Evolutionary conservation across 768 basidiomycete genomes (phyloP), one percentile per base, ranked within the genome.

Genomic region (Tephrocybe rancida): DNA sequence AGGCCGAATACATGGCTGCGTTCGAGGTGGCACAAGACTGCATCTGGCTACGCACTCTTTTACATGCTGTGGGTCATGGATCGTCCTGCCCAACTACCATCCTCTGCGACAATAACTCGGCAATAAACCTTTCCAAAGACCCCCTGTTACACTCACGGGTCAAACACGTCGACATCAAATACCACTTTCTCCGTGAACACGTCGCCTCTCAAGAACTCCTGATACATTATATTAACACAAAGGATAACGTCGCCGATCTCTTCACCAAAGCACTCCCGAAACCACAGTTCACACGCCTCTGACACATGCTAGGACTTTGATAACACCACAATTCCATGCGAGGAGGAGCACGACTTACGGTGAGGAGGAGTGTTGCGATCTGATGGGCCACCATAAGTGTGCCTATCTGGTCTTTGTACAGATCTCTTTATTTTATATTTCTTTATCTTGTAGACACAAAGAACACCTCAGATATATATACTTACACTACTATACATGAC

Each of bases 81-180:
- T 32, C 30, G 13, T 13, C 30, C 30, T 32, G 7, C 30, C 30
- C 30, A 7, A 32, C 30, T 6, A 32, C 47, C n/a, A 59, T 54
- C 29, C 50, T 5, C 39, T 55, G 60, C 39, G 69, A 79, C 56
- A 78, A 76, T 56, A 59, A 66, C n/a, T 65, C 67, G 0, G 61
- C 72, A 0, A 72, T 71, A 18, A 52, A 44, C 1, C 30, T 32
- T 6, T 32, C 30, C 13, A 13, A 32, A 32, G 30, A 32, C 30
- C 30, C 30, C 30, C 6, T 32, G 30, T 13, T 32, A 6, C 30
- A 32, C 30, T 13, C 6, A 32, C 30, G 30, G 13, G 30, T 32
- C 30, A 13, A 75, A 53, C 78, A 79, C 57, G 70, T 79, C 44
- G 67, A 74, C 29, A 62, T 76, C n/a, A 56, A 64, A 7, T 69